Evolutionary conservation across 768 basidiomycete genomes (phyloP), one percentile per base, ranked within the genome.

Genomic region (Pulveroboletus sp.): DNA sequence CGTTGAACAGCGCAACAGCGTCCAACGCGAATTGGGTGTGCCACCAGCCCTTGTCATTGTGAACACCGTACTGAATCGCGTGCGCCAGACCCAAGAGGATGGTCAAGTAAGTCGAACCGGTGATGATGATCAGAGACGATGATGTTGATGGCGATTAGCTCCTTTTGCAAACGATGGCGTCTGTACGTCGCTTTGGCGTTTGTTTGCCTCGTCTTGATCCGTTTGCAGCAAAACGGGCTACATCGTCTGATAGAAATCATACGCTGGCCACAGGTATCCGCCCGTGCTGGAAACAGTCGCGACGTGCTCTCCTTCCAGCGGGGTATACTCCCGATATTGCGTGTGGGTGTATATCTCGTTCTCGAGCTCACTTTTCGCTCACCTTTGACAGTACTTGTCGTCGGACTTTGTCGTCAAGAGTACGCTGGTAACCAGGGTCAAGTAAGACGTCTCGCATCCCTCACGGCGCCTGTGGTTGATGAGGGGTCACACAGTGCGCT

Each of bases 361-460:
- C 17, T 31, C 2, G 16, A 9, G 4, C 4, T 25, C 5, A 20
- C 11, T 16, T n/a, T 16, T 2, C 2, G 8, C 45, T 55, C 43
- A 55, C 45, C 5, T 44, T 14, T 34, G 36, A 16, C 37, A 85
- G 81, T 83, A 82, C 59, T 62, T 81, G 34, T 74, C 83, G 0
- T 83, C 83, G 9, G 76, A 80, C 17, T 75, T 76, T 40, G 74
- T 85, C 7, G 58, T 83, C 33, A 80, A 80, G 61, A 81, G 78
- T 51, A 82, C 77, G 1, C 53, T 81, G 21, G 69, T 63, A 16
- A 73, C 75, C 35, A 63, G 70, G 31, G 73, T 76, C 34, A 84
- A 84, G 82, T 81, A 59, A 42, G 74, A 53, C 0, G 5, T 31
- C 6, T 19, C 11, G 16, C 6, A 25, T 17, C 5, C 17, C 24